Base-by-base conservation (phyloP, 75 land plant genomes). In the Pinus tabuliformis region DNA sequence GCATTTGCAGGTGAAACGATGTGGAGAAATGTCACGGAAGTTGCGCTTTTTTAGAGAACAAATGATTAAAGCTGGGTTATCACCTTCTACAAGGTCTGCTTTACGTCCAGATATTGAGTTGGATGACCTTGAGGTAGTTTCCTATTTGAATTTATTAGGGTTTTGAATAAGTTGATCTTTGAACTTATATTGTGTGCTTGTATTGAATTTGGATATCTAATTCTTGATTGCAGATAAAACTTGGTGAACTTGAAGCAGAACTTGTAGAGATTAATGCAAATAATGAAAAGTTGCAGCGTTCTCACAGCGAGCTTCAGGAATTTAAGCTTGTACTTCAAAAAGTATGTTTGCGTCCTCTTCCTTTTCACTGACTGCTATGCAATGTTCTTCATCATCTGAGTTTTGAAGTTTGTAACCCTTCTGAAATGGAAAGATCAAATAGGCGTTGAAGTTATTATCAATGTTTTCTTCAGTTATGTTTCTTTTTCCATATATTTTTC, bases 191-290 rank as follows among this genome's bases (percentile, higher is more conserved):
- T 12, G 22, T 52, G 22, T 52, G 24, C 80, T 78, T 60, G 22
- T 42, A 33, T 39, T 70, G 33, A 45, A 17, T 26, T 70, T 15
- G 30, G 17, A 21, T 11, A 57, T 37, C 73, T 78, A 57, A 74
- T 30, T 57, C 5, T 20, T 83, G 18, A 12, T 18, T 83, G 37
- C 82, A 94, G 97, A 74, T 83, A 7, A 94, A 94, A 73, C 88
- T 97, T 82, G 89, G 83, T 59, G 98, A 97, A 22, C 89, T 94
- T 62, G 99, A 97, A 81, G 83, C 92, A 37, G 99, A 97, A 83
- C 88, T 97, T 77, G 20, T 85, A 57, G 99, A 97, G 76, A 91
- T 97, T 42, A 93, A 89, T 77, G 84, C 95, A 61, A 97, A 95
- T 72, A 82, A 77, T 78, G 98, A 94, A 12, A 94, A 87, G 83